These are phyloP conservation scores for Xylaria nigripes DNA, from an alignment of 495 filamentous ascomycete genomes.

Conservation along the genomic window DNA sequence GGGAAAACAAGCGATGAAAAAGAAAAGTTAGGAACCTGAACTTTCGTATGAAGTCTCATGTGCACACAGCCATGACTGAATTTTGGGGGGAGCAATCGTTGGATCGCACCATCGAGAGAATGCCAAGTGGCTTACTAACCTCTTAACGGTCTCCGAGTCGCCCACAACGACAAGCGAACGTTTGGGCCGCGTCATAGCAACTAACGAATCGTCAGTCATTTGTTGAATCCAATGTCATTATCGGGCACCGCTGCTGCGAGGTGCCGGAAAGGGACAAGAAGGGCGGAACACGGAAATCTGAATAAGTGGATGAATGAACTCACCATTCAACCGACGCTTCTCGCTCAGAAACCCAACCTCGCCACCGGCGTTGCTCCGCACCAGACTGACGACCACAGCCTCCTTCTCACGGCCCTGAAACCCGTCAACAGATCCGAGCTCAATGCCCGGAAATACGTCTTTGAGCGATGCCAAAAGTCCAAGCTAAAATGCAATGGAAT, in stretches of 20 bases:
- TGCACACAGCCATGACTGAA: slow-evolving; percentile 1
- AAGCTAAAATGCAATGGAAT: slow-evolving; percentile 37
- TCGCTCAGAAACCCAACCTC: slow-evolving; percentile 96
- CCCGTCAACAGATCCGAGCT: slow-evolving; percentile 90
- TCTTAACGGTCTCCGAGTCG: slow-evolving; percentile 83
- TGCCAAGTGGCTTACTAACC: slow-evolving; percentile 42
- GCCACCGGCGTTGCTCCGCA: slow-evolving; percentile 75
- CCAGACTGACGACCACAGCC: slow-evolving; percentile 81
- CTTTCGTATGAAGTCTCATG: not conserved
- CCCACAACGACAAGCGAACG: slow-evolving; percentile 85
- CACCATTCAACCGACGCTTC: slow-evolving; percentile 84
- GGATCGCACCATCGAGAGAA: not conserved
- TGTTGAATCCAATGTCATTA: not conserved
- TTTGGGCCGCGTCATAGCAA: slow-evolving; percentile 92
- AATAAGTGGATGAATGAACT: slow-evolving; percentile 21
- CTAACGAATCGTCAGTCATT: slow-evolving; percentile 26
- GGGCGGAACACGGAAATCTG: not conserved
- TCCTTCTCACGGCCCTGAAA: slow-evolving; percentile 98
- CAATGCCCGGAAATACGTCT: slow-evolving; percentile 71
- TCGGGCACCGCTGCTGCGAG: not conserved
- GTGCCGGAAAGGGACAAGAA: not conserved
- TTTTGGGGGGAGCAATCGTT: not conserved
- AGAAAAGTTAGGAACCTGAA: slow-evolving; percentile 8
- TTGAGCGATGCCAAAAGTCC: slow-evolving; percentile 70
- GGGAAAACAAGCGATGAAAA: slow-evolving; percentile 1